Percentiles rank a stretch among this genome's conserved stretches.
Evolutionary conservation across 2,329 filamentous ascomycete species (phyloP).

Genomic region (Botrytis galanthina): DNA sequence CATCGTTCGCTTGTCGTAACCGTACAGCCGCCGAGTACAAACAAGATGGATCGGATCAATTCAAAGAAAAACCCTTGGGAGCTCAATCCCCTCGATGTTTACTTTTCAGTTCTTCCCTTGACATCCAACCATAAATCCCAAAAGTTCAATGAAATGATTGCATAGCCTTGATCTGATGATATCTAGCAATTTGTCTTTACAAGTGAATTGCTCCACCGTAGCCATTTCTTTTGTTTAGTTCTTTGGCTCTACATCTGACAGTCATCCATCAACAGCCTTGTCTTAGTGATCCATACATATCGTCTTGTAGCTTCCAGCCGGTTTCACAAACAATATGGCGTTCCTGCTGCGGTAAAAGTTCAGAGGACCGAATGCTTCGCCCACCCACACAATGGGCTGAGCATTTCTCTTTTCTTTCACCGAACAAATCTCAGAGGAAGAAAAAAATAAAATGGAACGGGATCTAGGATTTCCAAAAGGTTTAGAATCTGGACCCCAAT

Average conservation of each 20-base stretch:
- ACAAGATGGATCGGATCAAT: neutral
- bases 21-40: conserved; percentile 1
- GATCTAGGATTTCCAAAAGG: neutral
- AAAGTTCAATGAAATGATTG: neutral
- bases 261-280: conserved; percentile 12
- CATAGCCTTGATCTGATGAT: conserved; percentile 12
- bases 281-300: neutral
- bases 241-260: neutral
- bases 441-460: neutral
- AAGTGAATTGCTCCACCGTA: neutral
- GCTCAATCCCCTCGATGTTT: neutral
- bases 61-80: neutral
- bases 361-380: conserved; percentile 1
- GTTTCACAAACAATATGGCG: conserved; percentile 15
- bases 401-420: conserved; percentile 7
- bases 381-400: conserved; percentile 8
- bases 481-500: neutral
- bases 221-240: neutral
- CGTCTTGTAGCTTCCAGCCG: neutral
- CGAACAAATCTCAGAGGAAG: neutral
- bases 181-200: neutral
- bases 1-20: conserved; percentile 5
- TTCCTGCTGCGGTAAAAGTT: conserved; percentile 15
- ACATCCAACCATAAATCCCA: neutral
- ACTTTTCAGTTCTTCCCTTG: neutral